Percentiles rank a stretch among this genome's conserved stretches.
Conservation (phyloP, 345 rosid genomes). For the Linum trigynum region DNA sequence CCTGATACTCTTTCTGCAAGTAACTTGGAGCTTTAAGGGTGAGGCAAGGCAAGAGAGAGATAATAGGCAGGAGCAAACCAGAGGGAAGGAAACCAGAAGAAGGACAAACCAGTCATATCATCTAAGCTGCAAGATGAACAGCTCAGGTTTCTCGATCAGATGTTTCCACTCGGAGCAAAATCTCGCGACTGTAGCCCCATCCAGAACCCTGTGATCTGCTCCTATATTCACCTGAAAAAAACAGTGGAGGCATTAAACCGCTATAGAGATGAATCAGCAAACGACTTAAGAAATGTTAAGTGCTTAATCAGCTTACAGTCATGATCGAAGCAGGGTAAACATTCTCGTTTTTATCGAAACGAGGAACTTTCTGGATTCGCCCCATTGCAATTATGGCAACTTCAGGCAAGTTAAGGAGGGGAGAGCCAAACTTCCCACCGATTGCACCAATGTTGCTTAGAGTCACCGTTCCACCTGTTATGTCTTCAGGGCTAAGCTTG, state of each 20-base stretch:
- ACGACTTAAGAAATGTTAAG: too few species aligned
- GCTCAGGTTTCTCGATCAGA: slow-evolving; percentile 72
- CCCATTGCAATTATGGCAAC: slow-evolving; percentile 83
- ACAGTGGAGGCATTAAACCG: not conserved
- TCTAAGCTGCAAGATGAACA: slow-evolving; percentile 68
- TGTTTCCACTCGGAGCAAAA: slow-evolving; percentile 87
- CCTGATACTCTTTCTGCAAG: too few species aligned
- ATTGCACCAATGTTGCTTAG: slow-evolving; percentile 86
- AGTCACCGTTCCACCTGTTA: slow-evolving; percentile 83
- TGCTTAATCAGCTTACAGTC: slow-evolving; percentile 44
- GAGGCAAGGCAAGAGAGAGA: too few species aligned
- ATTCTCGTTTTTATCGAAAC: slow-evolving; percentile 47
- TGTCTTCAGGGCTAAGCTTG: slow-evolving; percentile 63
- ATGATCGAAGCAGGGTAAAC: slow-evolving; percentile 58
- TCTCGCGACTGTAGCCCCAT: slow-evolving; percentile 87
- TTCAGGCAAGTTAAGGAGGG: slow-evolving; percentile 85
- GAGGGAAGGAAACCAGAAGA: too few species aligned
- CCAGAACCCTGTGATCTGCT: slow-evolving; percentile 85
- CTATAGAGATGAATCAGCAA: too few species aligned
- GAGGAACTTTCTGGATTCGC: slow-evolving; percentile 73
- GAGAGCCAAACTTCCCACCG: slow-evolving; percentile 88
- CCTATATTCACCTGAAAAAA: slow-evolving; percentile 61
- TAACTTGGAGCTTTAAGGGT: not conserved
- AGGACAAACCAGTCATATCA: slow-evolving; percentile 23
- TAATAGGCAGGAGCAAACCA: too few species aligned